Base-by-base conservation (phyloP, 1,284 basidiomycete species). In the Gymnopus androsaceus region DNA sequence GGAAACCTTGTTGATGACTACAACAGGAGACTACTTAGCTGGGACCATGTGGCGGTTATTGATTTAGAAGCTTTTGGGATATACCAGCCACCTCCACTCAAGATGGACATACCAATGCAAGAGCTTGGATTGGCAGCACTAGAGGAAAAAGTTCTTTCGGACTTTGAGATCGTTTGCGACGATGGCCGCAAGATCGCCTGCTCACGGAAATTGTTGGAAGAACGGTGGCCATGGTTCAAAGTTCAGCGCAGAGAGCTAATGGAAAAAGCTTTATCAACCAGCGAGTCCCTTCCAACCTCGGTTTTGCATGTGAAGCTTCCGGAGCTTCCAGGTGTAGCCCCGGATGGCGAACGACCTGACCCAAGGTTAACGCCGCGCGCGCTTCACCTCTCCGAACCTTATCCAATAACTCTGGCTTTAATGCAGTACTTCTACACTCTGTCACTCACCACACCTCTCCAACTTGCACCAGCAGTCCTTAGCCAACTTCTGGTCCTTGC, bases 141-240 rank as follows among this genome's bases (percentile, higher is more conserved):
- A 6, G 91, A 94, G 65, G 90, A 94, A 67, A 79, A 79, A 27
- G 74, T 88, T 28, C 75, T 90, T 25, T 80, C 87, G 4, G 95
- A 98, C 70, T 98, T 97, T 65, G 92, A 95, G 67, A 79, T 98
- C 55, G 75, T 97, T 15, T 94, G 92, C 67, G 92, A 95, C 59
- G 95, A 98, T 69, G 92, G 92, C 1, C 81, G 92, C 56, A 82
- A 82, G 61, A 83, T 98, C 59, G 76, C 81, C 45, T 95, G 92
- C 69, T 94, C 93, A 21, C 81, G 93, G 41, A 86, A 83, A 66
- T 72, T 94, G 17, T 75, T 98, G 19, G 88, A 92, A 67, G 87
- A 90, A 37, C 82, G 95, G 14, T 98, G 95, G 95, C 85, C 89
- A 0, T 98, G 95, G 95, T 95, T 98, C 78, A 84, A 83, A 57